These are phyloP conservation scores for Trypanosoma brucei DNA, from an alignment of 208 protist species.

Conservation along the genomic window DNA sequence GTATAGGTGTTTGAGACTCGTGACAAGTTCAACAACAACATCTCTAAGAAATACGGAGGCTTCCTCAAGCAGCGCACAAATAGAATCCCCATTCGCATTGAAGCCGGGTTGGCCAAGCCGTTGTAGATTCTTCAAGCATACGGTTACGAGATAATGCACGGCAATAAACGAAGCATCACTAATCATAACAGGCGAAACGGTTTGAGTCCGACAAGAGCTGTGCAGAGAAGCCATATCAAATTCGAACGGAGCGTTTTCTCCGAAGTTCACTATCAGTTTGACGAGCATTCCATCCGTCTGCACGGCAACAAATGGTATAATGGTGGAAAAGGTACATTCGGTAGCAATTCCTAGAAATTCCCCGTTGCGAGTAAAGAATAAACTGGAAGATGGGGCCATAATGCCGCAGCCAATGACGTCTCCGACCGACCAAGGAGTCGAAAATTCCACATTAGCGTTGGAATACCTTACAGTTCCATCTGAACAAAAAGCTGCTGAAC, in stretches of 20 bases:
- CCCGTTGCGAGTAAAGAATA: conserved; percentile 89
- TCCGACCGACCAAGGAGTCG: conserved; percentile 48
- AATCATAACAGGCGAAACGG: conserved; percentile 44
- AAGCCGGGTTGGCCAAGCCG: conserved; percentile 18
- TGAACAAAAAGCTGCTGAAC: conserved; percentile 46
- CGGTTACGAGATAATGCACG: conserved; percentile 66
- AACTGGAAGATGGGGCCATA: conserved; percentile 59
- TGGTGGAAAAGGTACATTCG: conserved; percentile 35
- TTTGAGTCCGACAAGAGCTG: conserved; percentile 45
- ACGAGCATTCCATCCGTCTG: conserved; percentile 48
- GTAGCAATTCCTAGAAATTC: conserved; percentile 77
- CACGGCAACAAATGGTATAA: conserved; percentile 67
- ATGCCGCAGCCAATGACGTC: conserved; percentile 87
- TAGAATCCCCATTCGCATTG: conserved; percentile 43
- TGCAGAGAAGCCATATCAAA: conserved; percentile 82
- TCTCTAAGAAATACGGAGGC: conserved; percentile 61
- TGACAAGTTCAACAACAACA: conserved; percentile 33
- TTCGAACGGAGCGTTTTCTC: conserved; percentile 65
- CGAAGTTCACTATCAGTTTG: conserved; percentile 88
- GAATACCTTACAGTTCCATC: conserved; percentile 40
- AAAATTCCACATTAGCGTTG: conserved; percentile 30
- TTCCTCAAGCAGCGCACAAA: conserved; percentile 61
- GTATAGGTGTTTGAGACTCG: conserved; percentile 9
- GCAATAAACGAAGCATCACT: conserved; percentile 70
- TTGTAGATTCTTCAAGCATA: conserved; percentile 60